These are phyloP conservation scores for Phytopythium oedochilum DNA, from an alignment of 352 stramenopile genomes.

Conservation along the genomic window DNA sequence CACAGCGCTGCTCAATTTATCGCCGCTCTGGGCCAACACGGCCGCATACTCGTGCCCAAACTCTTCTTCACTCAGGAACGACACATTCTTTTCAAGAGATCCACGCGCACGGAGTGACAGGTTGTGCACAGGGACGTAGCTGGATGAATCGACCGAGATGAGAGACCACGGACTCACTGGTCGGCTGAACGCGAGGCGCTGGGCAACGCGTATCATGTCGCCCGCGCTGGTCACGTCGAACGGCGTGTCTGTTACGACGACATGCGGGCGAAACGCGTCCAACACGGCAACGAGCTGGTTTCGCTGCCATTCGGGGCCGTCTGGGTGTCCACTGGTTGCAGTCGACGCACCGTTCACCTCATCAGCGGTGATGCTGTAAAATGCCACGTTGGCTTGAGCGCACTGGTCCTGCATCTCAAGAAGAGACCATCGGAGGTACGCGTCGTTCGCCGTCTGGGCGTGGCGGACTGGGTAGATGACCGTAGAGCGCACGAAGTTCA, in stretches of 20 bases:
- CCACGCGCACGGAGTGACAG: conserved; percentile 27
- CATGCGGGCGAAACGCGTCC: conserved; percentile 30
- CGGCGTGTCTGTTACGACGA: conserved; percentile 36
- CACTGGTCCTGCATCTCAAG: conserved; percentile 46
- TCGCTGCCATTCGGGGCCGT: conserved; percentile 7
- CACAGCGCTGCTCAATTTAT: no score
- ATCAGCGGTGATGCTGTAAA: conserved; percentile 37
- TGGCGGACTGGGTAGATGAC: conserved; percentile 54
- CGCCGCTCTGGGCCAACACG: conserved; percentile 7
- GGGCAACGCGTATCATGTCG: conserved; percentile 27
- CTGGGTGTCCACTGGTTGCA: not conserved
- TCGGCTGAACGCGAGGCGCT: conserved; percentile 26
- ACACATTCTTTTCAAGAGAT: conserved; percentile 27
- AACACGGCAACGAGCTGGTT: conserved; percentile 33
- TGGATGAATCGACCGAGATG: conserved; percentile 54
- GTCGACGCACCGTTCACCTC: conserved; percentile 1
- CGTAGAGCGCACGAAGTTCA: conserved; percentile 39
- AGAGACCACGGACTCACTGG: conserved; percentile 42
- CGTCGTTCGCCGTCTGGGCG: conserved; percentile 47
- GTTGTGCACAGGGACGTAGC: conserved; percentile 41
- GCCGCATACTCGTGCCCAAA: conserved; percentile 30
- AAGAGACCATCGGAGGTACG: conserved; percentile 46
- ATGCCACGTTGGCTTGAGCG: conserved; percentile 26
- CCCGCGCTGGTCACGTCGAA: conserved; percentile 26
- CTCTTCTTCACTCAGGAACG: conserved; percentile 32